A percentile compares a stretch with the other conserved stretches of the same genome.
These are phyloP conservation scores for Epichloe sylvatica DNA, from an alignment of 2,329 filamentous ascomycete species.

Conservation along the genomic window DNA sequence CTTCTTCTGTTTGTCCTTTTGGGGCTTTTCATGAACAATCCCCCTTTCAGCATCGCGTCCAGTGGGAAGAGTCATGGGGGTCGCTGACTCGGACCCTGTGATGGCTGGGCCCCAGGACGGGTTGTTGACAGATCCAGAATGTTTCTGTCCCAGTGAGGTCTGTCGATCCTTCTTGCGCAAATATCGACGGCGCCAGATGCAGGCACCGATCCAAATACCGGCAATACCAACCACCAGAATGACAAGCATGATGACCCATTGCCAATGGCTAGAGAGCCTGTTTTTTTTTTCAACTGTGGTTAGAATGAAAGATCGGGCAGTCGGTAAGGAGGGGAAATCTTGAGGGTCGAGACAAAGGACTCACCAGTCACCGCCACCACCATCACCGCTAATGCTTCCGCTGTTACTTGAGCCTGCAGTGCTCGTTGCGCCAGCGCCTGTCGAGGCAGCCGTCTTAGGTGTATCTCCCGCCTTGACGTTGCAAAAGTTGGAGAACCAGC, in stretches of 20 bases:
- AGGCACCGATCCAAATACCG: constrained; percentile 51
- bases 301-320: neutral
- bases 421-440: neutral
- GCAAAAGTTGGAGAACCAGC: constrained; percentile 61
- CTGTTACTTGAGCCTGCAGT: constrained; percentile 1
- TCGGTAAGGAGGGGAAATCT: neutral
- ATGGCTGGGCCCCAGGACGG: constrained; percentile 24
- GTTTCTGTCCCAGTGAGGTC: constrained; percentile 21
- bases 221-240: constrained; percentile 57
- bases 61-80: constrained; percentile 3
- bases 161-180: constrained; percentile 53
- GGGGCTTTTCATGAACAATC: constrained; percentile 7
- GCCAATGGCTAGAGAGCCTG: constrained; percentile 57
- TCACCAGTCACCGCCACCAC: constrained; percentile 33
- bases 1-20: constrained; percentile 26
- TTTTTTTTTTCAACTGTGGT: neutral
- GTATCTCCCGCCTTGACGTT: constrained; percentile 20
- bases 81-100: constrained; percentile 10
- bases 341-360: constrained; percentile 8
- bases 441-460: constrained; percentile 7
- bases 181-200: constrained; percentile 60
- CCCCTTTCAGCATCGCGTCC: constrained; percentile 7
- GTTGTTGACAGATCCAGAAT: constrained; percentile 22
- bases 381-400: constrained; percentile 3
- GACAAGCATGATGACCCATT: constrained; percentile 73